Conservation (phyloP, 2,329 filamentous ascomycete genomes). For the Coleophoma cylindrospora region DNA sequence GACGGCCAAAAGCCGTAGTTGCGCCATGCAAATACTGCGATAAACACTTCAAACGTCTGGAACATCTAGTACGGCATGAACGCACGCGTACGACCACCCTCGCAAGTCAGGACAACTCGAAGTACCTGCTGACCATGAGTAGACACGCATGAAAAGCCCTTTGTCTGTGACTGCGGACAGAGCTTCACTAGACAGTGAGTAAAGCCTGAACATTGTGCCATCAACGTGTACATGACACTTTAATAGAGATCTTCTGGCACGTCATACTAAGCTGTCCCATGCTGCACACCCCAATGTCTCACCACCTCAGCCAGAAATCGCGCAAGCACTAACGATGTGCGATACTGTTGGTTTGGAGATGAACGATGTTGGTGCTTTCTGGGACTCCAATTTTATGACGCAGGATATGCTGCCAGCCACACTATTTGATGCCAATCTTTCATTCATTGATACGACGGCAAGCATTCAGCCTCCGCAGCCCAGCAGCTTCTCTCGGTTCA, state of each 20-base stretch:
- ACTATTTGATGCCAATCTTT: neutral
- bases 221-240: neutral
- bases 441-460: neutral
- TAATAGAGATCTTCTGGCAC: neutral
- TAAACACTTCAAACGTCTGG: constrained; percentile 2
- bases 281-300: neutral
- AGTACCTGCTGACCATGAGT: neutral
- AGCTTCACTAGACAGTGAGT: constrained; percentile 4
- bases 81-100: neutral
- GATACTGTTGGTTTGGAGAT: neutral
- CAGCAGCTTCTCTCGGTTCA: neutral
- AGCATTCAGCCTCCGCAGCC: neutral
- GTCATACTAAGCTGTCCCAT: neutral
- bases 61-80: constrained; percentile 4
- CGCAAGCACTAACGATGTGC: neutral
- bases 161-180: constrained; percentile 3
- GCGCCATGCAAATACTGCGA: constrained; percentile 3
- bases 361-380: neutral
- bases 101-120: neutral
- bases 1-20: constrained; percentile 2
- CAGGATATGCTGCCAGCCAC: neutral
- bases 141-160: constrained; percentile 5
- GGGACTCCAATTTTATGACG: neutral
- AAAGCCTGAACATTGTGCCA: neutral
- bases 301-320: neutral